Evolutionary conservation across 768 basidiomycete species (phyloP), one percentile per base, ranked within the genome.

Genomic region (Termitomyces sp.): DNA sequence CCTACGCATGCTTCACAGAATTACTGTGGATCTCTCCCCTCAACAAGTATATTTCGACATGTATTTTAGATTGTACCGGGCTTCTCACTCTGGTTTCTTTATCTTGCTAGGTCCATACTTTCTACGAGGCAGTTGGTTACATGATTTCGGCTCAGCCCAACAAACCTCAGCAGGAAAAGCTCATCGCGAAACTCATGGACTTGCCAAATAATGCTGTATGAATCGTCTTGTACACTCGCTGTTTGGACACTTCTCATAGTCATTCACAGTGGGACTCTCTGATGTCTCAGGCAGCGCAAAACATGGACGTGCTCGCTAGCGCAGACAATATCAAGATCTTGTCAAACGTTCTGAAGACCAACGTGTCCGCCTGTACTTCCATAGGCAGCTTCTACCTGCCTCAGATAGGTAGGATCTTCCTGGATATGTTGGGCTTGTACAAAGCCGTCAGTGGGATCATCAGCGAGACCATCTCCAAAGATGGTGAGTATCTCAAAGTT

Each of bases 131-230:
- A 6, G 91, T 98, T 48, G 97, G 97, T 4, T 94, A 98, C 79
- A 98, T 98, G 97, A 97, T 99, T 66, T 94, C 95, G 22, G 95
- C 96, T 2, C 97, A 98, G 68, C 95, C 96, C 53, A 98, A 99
- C 74, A 97, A 97, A 72, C 89, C 93, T 12, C 91, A 90, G 65
- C 97, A 98, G 71, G 97, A 98, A 74, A 90, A 93, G 64, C 79
- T 99, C 54, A 97, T 99, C 52, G 80, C 87, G 16, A 97, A 95
- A 70, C 72, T 99, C 55, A 99, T 99, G 97, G 94, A 96, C 60
- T 76, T 97, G 64, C 96, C 97, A 0, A 99, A 99, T 68, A 95
- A 89, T 62, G 96, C 96, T 46, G 95, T 94, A 73, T 47, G 90
- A 77, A 26, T 40, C 22, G 42, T 20, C 9, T 14, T 26, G 4